Conservation (phyloP, 306 rosid genomes). For the Vigna radiata region DNA sequence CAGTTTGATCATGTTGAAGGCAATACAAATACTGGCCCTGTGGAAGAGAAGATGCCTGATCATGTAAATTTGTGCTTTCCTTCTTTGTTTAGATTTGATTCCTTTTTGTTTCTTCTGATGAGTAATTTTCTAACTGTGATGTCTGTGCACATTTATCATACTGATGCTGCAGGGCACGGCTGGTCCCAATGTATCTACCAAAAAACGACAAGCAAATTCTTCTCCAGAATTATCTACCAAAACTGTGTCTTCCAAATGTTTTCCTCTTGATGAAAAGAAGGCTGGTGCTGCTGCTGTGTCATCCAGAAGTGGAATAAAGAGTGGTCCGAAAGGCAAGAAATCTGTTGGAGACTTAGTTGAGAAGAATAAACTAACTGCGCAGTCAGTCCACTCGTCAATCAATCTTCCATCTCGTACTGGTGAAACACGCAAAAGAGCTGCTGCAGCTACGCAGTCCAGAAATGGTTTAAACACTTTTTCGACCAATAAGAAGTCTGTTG, state of each 20-base stretch:
- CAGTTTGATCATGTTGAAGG: slow-evolving; percentile 51
- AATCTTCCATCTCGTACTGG: slow-evolving; percentile 47
- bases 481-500: slow-evolving; percentile 51
- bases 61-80: slow-evolving; percentile 46
- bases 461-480: slow-evolving; percentile 41
- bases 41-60: slow-evolving; percentile 45
- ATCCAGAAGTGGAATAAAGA: slow-evolving; percentile 25
- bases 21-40: slow-evolving; percentile 25
- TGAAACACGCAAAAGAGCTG: slow-evolving; percentile 54
- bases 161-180: slow-evolving; percentile 55
- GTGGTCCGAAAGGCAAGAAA: slow-evolving; percentile 49
- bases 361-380: slow-evolving; percentile 50
- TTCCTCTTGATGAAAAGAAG: slow-evolving; percentile 48
- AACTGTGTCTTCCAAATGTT: slow-evolving; percentile 42
- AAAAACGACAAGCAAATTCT: slow-evolving; percentile 49
- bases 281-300: slow-evolving; percentile 16
- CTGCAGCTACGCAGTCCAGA: slow-evolving; percentile 30
- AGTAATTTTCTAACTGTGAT: slow-evolving; percentile 12
- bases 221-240: slow-evolving; percentile 49
- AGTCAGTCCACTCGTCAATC: slow-evolving; percentile 67
- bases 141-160: slow-evolving; percentile 11
- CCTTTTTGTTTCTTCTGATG: slow-evolving; percentile 18
- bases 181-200: slow-evolving; percentile 43
- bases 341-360: slow-evolving; percentile 43
- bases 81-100: slow-evolving; percentile 34